These are phyloP conservation scores for Heliosperma pusillum DNA, from an alignment of 148 eudicot species.

Conservation along the genomic window DNA sequence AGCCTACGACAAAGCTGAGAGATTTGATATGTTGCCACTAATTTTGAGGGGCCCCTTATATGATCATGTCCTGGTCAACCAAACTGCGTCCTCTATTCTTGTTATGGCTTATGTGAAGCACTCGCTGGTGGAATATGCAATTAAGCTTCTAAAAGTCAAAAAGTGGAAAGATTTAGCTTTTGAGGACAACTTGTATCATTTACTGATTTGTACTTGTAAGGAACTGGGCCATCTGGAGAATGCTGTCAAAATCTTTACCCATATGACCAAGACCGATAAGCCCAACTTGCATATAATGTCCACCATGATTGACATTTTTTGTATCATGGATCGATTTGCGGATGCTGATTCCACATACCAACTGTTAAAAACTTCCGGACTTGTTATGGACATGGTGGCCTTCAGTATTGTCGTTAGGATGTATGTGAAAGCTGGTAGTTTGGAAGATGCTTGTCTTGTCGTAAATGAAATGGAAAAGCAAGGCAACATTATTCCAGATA, in stretches of 20 bases:
- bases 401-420: conserved; percentile 70
- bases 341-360: conserved; percentile 68
- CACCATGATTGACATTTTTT: conserved; percentile 86
- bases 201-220: conserved; percentile 84
- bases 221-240: conserved; percentile 64
- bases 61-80: conserved; percentile 58
- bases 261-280: conserved; percentile 56
- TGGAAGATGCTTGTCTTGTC: conserved; percentile 59
- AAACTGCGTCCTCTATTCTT: conserved; percentile 79
- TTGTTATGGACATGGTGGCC: conserved; percentile 69
- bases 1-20: conserved; percentile 67
- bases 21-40: conserved; percentile 50
- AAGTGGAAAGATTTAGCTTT: conserved; percentile 66
- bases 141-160: conserved; percentile 53
- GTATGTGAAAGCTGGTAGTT: conserved; percentile 71
- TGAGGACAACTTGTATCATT: conserved; percentile 87
- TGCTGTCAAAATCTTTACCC: conserved; percentile 60
- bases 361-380: conserved; percentile 46
- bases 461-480: conserved; percentile 63
- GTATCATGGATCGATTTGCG: conserved; percentile 51
- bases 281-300: conserved; percentile 74
- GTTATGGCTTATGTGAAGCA: conserved; percentile 91
- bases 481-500: conserved; percentile 63
- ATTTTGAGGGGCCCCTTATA: conserved; percentile 56
- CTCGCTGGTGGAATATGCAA: conserved; percentile 51